Base-by-base conservation (phyloP, 805 yeast species). In the Blastobotrys chiropterorum region DNA sequence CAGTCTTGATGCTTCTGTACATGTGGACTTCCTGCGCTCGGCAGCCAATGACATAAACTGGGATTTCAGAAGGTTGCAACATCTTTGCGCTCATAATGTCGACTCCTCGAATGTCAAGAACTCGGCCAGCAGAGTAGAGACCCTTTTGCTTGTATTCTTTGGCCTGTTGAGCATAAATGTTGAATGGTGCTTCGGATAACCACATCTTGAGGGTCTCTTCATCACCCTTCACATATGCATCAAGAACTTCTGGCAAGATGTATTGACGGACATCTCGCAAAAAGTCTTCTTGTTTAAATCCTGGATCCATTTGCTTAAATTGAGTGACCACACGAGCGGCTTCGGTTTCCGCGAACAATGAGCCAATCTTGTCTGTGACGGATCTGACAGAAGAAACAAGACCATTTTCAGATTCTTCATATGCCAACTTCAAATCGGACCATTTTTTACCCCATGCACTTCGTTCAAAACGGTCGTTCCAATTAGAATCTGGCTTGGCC, bases 101-200 rank as follows among this genome's bases (percentile, higher is more conserved):
- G 43, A 90, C 95, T 49, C 96, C 95, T 72, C 99, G 82, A 61
- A 94, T 87, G 67, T 94, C 99, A 63, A 94, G 77, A 57, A 94
- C 88, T 58, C 82, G 81, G 44, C 97, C 92, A 62, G 94, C 99
- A 13, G 96, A 83, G 64, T 86, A 87, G 50, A 92, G 74, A 4
- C 95, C 95, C 69, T 90, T 95, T 62, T 90, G 96, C 65, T 85
- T 80, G 67, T 89, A 82, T 66, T 87, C 95, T 70, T 94, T 94
- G 67, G 92, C 90, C 68, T 86, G 88, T 34, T 97, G 96, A 59
- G 86, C 81, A 80, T 95, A 89, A 54, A 94, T 95, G 67, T 92
- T 92, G 73, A 72, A 92, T 44, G 99, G 97, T 26, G 98, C 98
- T 72, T 94, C 99, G 47, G 95, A 84, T 54, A 94, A 80, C 99